phyloP scores from a whole-genome alignment of 345 rosid genomes.

The Brassica carinata region DNA sequence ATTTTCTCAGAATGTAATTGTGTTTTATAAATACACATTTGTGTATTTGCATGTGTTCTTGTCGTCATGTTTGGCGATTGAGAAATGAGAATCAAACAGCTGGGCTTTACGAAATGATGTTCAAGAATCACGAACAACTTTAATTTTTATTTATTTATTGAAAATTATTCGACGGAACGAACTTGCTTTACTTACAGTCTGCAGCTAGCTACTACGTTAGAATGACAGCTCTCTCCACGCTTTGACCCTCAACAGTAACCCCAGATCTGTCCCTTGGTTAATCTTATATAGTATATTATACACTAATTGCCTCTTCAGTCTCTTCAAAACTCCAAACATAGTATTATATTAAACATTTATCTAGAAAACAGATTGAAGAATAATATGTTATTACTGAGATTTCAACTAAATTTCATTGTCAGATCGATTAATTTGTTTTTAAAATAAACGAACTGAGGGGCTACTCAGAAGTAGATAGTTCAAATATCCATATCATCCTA shows the following conservation, averaged over 20 bases:
- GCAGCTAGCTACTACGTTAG: slow-evolving; percentile 16
- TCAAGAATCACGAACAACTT: slow-evolving; percentile 29
- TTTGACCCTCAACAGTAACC: slow-evolving; percentile 29
- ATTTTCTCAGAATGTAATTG: background rate
- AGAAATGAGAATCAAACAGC: slow-evolving; percentile 30
- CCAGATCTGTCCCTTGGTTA: slow-evolving; percentile 30
- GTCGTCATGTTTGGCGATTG: slow-evolving; percentile 15
- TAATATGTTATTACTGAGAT: slow-evolving; percentile 7
- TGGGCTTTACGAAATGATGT: slow-evolving; percentile 20
- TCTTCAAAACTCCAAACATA: slow-evolving; percentile 10
- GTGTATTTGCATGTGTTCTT: slow-evolving; percentile 21
- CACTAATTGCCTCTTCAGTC: slow-evolving; percentile 20
- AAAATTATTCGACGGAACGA: slow-evolving; percentile 3
- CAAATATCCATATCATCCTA: background rate
- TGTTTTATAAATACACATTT: background rate
- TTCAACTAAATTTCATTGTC: slow-evolving; percentile 7
- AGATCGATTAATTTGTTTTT: background rate
- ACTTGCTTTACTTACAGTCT: slow-evolving; percentile 6
- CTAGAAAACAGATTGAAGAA: background rate
- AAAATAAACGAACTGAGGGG: background rate
- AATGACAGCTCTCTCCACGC: slow-evolving; percentile 36
- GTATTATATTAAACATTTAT: background rate
- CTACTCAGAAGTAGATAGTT: background rate
- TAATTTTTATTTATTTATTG: background rate
- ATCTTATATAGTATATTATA: background rate